These are phyloP conservation scores for Cystofilobasidium bisporidii DNA, from an alignment of 768 basidiomycete genomes.

Conservation along the genomic window DNA sequence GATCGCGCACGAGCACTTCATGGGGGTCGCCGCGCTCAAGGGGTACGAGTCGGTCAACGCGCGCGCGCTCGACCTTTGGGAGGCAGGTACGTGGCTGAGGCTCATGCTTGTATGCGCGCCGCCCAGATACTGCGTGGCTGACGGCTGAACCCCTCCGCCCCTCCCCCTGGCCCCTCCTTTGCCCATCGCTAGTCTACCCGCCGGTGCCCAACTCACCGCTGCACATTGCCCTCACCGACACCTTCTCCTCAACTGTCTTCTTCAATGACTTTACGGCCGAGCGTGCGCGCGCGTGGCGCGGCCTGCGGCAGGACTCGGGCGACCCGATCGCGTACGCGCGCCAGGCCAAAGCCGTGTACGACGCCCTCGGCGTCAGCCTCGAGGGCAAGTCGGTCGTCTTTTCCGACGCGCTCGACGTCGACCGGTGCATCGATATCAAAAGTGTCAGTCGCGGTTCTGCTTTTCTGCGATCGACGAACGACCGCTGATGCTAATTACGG, in stretches of 20 bases:
- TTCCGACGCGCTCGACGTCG: conserved; percentile 68
- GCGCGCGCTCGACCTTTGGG: conserved; percentile 74
- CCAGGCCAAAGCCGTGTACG: conserved; percentile 61
- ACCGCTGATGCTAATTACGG: neutral
- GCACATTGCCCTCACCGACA: conserved; percentile 82
- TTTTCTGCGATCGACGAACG: neutral
- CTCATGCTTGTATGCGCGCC: no score
- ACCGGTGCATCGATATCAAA: conserved; percentile 61
- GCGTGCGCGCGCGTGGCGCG: conserved; percentile 23
- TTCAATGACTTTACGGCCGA: conserved; percentile 44
- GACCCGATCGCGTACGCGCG: conserved; percentile 74
- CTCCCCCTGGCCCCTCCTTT: neutral
- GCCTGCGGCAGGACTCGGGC: conserved; percentile 87
- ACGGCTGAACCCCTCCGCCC: no score
- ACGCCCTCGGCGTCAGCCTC: conserved; percentile 53
- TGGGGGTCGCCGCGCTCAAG: conserved; percentile 59
- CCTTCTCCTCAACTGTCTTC: conserved; percentile 79
- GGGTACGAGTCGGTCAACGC: conserved; percentile 72
- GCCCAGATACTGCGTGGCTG: no score
- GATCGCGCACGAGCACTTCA: conserved; percentile 44
- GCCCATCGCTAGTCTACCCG: conserved; percentile 44
- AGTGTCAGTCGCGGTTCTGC: conserved; percentile 40
- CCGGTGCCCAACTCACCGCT: conserved; percentile 35
- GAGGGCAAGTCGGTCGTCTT: conserved; percentile 50
- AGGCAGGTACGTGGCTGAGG: conserved; percentile 50